Evolutionary conservation across 805 yeast genomes (phyloP).

Genomic region (Saccharomyces paradoxus): DNA sequence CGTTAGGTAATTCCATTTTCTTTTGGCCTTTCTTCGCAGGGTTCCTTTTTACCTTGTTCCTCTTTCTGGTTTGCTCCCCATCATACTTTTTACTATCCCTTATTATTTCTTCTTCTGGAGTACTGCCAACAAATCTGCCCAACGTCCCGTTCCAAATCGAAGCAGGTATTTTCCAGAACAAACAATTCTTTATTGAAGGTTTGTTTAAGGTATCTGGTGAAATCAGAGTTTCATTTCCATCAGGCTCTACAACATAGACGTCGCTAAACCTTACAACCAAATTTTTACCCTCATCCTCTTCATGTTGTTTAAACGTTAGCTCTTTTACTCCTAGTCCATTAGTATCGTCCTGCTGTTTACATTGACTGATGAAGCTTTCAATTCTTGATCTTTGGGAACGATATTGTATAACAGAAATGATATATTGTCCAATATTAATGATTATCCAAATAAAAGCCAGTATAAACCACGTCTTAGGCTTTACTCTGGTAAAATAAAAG

Average conservation of each 20-base stretch:
- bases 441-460: conserved; percentile 43
- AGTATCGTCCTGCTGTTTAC: conserved; percentile 51
- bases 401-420: conserved; percentile 45
- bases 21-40: conserved; percentile 36
- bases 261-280: conserved; percentile 54
- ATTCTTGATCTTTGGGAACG: conserved; percentile 52
- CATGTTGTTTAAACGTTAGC: conserved; percentile 37
- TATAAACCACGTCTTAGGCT: conserved; percentile 56
- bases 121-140: conserved; percentile 29
- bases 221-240: conserved; percentile 33
- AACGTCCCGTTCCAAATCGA: conserved; percentile 38
- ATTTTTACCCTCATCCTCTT: conserved; percentile 40
- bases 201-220: conserved; percentile 40
- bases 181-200: conserved; percentile 44
- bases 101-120: conserved; percentile 4
- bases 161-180: conserved; percentile 37
- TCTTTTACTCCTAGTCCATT: conserved; percentile 41
- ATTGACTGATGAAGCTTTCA: conserved; percentile 40
- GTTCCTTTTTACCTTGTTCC: conserved; percentile 24
- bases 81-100: conserved; percentile 26
- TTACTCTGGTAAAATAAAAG: conserved; percentile 51
- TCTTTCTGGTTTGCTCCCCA: conserved; percentile 37
- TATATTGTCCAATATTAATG: conserved; percentile 50
- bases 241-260: conserved; percentile 45
- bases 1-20: conserved; percentile 49